Conservation (phyloP, 2,329 filamentous ascomycete species). For the Calonectria hongkongensis region DNA sequence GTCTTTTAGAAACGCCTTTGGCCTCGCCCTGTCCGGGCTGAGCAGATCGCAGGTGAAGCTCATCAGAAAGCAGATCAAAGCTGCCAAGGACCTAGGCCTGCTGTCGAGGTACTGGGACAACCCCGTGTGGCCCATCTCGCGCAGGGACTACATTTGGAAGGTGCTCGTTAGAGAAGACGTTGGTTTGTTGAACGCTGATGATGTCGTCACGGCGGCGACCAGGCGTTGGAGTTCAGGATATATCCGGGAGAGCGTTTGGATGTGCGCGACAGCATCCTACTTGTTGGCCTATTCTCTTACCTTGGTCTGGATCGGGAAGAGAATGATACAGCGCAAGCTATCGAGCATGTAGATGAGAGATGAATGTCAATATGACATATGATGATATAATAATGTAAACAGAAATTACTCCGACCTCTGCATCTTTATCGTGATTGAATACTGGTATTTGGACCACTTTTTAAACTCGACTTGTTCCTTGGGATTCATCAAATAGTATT, state of each 20-base stretch:
- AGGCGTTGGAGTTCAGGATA: constrained; percentile 46
- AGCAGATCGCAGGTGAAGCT: constrained; percentile 62
- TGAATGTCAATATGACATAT: not conserved
- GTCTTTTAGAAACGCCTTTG: constrained; percentile 72
- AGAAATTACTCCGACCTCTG: no score
- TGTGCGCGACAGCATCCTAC: constrained; percentile 46
- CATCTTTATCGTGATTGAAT: no score
- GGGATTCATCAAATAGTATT: no score
- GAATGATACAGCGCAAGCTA: constrained; percentile 27
- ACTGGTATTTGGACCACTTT: no score
- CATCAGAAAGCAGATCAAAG: constrained; percentile 66
- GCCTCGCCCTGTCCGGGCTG: constrained; percentile 63
- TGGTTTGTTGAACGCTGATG: constrained; percentile 78
- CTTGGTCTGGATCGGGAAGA: constrained; percentile 43
- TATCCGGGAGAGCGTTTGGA: constrained; percentile 47
- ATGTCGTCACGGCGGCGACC: constrained; percentile 65
- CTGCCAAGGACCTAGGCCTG: constrained; percentile 71
- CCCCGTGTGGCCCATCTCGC: constrained; percentile 74
- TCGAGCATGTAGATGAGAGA: not conserved
- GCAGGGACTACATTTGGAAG: constrained; percentile 75
- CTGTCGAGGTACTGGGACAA: constrained; percentile 76
- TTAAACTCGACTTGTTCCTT: no score
- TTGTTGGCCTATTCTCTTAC: constrained; percentile 44
- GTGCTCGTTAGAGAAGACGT: constrained; percentile 72
- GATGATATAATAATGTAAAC: not conserved